Conservation (phyloP, 1,284 basidiomycete species). For the Schizopora paradoxa region DNA sequence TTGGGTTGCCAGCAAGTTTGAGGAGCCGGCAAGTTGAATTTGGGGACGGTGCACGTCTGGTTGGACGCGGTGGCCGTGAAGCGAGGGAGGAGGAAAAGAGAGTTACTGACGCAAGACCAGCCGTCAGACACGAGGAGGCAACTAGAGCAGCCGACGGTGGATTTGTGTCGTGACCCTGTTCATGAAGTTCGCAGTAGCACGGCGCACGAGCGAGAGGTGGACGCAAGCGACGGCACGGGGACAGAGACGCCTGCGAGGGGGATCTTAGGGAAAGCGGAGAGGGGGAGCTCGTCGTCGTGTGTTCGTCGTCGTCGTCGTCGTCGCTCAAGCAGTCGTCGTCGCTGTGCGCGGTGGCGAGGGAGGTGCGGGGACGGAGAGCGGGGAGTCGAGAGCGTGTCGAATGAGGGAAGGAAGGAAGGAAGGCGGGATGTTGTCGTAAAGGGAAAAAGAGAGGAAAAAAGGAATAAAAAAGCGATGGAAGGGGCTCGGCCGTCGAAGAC, state of each 20-base stretch:
- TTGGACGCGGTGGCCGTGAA: neutral
- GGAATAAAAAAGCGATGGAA: constrained; percentile 1
- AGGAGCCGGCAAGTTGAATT: too few relatives aligned
- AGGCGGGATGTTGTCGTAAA: constrained; percentile 9
- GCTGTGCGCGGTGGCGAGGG: constrained; percentile 7
- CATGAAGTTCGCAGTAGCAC: constrained; percentile 7
- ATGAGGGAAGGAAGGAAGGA: constrained; percentile 10
- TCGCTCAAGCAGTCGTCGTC: neutral
- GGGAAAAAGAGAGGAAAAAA: constrained; percentile 9
- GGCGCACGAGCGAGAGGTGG: constrained; percentile 1
- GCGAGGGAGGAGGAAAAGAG: constrained; percentile 7
- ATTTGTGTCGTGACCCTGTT: neutral
- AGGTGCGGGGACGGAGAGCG: constrained; percentile 15
- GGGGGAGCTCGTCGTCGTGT: too few relatives aligned
- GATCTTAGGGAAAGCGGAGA: neutral
- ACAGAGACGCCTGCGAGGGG: constrained; percentile 7
- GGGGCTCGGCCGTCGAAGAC: neutral
- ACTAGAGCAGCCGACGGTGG: neutral
- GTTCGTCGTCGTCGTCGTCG: too few relatives aligned
- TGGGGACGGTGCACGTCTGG: neutral
- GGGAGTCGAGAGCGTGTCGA: constrained; percentile 14
- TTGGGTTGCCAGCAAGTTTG: neutral
- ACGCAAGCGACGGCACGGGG: neutral
- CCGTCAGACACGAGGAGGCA: constrained; percentile 10
- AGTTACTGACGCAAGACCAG: constrained; percentile 13